phyloP scores from a whole-genome alignment of 1,139 yeast genomes.

The Suhomyces guaymorum region DNA sequence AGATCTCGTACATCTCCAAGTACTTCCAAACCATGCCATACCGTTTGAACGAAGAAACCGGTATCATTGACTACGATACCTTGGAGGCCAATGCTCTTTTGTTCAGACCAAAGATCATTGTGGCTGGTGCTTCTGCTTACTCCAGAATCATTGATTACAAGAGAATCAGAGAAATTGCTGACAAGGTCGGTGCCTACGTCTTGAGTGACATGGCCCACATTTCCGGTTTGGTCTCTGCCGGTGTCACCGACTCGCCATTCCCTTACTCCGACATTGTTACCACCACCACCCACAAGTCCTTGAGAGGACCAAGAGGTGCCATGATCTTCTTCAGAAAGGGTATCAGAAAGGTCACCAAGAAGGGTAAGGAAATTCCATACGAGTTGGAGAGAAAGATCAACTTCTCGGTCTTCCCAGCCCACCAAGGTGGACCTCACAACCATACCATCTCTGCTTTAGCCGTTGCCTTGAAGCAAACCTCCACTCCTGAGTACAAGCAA shows the following conservation, averaged over 20 bases:
- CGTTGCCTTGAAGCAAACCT: constrained; percentile 89
- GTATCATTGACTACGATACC: constrained; percentile 87
- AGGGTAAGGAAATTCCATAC: constrained; percentile 83
- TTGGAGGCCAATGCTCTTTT: constrained; percentile 79
- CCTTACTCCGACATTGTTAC: constrained; percentile 94
- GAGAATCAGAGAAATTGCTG: constrained; percentile 87
- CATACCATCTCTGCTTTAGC: constrained; percentile 96
- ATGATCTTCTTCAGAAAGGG: constrained; percentile 97
- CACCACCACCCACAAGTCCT: constrained; percentile 94
- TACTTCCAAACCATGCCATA: constrained; percentile 98
- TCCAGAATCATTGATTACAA: constrained; percentile 88
- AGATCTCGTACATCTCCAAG: constrained; percentile 87
- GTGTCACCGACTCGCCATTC: constrained; percentile 90
- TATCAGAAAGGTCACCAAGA: constrained; percentile 77
- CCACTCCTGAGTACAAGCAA: constrained; percentile 78
- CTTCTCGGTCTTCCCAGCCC: constrained; percentile 97
- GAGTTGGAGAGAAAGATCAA: constrained; percentile 89
- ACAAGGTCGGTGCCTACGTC: constrained; percentile 89
- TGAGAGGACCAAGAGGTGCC: constrained; percentile 99
- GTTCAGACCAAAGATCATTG: constrained; percentile 91
- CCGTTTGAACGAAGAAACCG: constrained; percentile 81
- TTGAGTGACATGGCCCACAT: constrained; percentile 96
- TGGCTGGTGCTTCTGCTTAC: constrained; percentile 97
- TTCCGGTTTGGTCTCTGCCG: constrained; percentile 91
- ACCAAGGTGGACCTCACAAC: constrained; percentile 99